Conservation (phyloP, 441 rosid genomes). For the Populus tomentosa region DNA sequence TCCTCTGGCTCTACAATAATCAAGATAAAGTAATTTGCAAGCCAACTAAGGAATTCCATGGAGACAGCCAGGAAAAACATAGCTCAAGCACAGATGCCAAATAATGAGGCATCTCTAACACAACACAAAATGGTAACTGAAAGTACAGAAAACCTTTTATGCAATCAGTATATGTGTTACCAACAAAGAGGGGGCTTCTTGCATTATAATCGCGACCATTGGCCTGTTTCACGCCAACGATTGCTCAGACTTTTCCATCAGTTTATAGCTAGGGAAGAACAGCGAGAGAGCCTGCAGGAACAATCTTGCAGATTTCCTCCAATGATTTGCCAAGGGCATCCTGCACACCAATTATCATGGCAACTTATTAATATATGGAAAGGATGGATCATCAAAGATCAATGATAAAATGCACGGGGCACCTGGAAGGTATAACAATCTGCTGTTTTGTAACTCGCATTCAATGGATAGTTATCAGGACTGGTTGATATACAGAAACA, state of each 20-base stretch:
- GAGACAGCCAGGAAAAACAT: slow-evolving; percentile 15
- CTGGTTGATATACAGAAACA: slow-evolving; percentile 72
- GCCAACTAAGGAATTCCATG: slow-evolving; percentile 5
- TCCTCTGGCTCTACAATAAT: slow-evolving; percentile 81
- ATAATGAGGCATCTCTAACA: slow-evolving; percentile 8
- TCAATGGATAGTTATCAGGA: slow-evolving; percentile 70
- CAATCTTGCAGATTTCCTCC: slow-evolving; percentile 77
- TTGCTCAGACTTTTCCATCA: slow-evolving; percentile 87
- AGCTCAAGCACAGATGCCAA: slow-evolving; percentile 10
- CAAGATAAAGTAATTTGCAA: slow-evolving; percentile 19
- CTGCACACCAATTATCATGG: slow-evolving; percentile 36
- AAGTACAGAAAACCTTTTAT: neutral
- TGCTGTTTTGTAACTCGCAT: slow-evolving; percentile 92
- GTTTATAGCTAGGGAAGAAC: slow-evolving; percentile 97
- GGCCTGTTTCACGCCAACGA: slow-evolving; percentile 94
- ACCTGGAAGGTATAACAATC: slow-evolving; percentile 88
- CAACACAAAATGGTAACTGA: neutral
- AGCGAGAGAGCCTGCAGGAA: slow-evolving; percentile 91
- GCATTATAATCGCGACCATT: slow-evolving; percentile 79
- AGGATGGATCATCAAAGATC: slow-evolving; percentile 15
- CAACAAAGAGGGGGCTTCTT: slow-evolving; percentile 64
- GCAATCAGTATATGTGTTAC: slow-evolving; percentile 35
- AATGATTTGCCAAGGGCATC: slow-evolving; percentile 87
- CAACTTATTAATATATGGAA: slow-evolving; percentile 10
- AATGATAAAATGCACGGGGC: slow-evolving; percentile 13